A percentile compares a stretch with the other conserved stretches of the same genome.
These are phyloP conservation scores for Fusarium cicatricum DNA, from an alignment of 2,329 filamentous ascomycete genomes.

Conservation along the genomic window DNA sequence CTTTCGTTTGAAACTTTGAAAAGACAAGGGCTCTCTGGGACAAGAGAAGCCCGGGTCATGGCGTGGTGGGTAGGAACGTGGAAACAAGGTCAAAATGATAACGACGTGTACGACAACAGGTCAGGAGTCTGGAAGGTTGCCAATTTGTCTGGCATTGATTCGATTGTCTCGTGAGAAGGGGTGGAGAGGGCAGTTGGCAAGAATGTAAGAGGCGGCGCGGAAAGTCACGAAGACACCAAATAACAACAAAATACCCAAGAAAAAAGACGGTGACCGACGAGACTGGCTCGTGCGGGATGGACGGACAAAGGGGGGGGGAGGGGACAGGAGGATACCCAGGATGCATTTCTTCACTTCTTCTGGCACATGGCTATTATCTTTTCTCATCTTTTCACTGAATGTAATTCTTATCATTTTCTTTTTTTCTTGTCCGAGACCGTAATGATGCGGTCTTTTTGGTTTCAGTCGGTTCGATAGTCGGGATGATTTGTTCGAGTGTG, in stretches of 20 bases:
- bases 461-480: constrained; percentile 1
- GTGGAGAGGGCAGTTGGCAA: neutral
- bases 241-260: neutral
- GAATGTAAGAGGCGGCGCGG: constrained; percentile 32
- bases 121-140: constrained; percentile 15
- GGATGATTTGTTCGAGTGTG: constrained; percentile 2
- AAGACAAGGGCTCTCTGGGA: constrained; percentile 11
- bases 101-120: constrained; percentile 37
- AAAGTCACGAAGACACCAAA: neutral
- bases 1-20: constrained; percentile 26
- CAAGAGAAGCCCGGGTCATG: neutral
- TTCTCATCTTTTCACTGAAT: constrained; percentile 18
- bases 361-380: constrained; percentile 21
- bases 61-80: neutral
- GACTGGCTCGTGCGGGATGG: constrained; percentile 2
- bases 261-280: constrained; percentile 3
- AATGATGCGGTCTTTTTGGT: neutral
- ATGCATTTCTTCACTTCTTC: constrained; percentile 34
- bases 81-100: constrained; percentile 12
- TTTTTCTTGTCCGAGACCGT: constrained; percentile 2
- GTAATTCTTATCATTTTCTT: constrained; percentile 11
- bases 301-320: neutral
- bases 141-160: neutral
- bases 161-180: neutral
- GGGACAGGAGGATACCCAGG: constrained; percentile 34